Evolutionary conservation across 169 alveolate species (phyloP).

Genomic region (Eimeria tenella): DNA sequence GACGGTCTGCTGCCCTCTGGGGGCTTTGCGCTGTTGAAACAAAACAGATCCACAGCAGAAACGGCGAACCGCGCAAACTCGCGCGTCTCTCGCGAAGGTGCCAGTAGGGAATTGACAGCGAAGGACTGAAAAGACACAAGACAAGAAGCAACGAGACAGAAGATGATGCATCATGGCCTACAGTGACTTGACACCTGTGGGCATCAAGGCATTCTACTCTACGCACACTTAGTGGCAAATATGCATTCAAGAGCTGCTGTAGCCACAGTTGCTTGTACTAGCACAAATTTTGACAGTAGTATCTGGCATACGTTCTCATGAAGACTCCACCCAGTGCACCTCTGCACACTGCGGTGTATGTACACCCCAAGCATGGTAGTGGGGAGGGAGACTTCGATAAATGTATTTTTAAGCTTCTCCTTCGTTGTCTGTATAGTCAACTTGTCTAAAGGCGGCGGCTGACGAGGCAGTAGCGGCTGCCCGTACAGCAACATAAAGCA

Average conservation of each 20-base stretch:
- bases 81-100: conserved; percentile 76
- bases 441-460: conserved; percentile 73
- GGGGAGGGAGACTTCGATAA: conserved; percentile 71
- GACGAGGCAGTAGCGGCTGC: conserved; percentile 78
- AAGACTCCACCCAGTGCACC: conserved; percentile 64
- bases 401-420: conserved; percentile 57
- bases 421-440: conserved; percentile 71
- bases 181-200: background rate
- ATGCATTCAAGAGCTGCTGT: background rate
- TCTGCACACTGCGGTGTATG: conserved; percentile 74
- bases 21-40: conserved; percentile 57
- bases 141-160: background rate
- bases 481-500: conserved; percentile 76
- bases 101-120: background rate
- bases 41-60: conserved; percentile 38
- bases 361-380: conserved; percentile 76
- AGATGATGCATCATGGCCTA: background rate
- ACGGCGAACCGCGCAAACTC: conserved; percentile 74
- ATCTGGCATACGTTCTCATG: conserved; percentile 40
- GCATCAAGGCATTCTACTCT: too few species aligned
- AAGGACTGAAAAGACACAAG: conserved; percentile 18
- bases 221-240: background rate
- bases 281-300: background rate
- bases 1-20: conserved; percentile 62
- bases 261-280: background rate